phyloP scores from a whole-genome alignment of 2,329 filamentous ascomycete species.

The Dryadomyces sulphureus region DNA sequence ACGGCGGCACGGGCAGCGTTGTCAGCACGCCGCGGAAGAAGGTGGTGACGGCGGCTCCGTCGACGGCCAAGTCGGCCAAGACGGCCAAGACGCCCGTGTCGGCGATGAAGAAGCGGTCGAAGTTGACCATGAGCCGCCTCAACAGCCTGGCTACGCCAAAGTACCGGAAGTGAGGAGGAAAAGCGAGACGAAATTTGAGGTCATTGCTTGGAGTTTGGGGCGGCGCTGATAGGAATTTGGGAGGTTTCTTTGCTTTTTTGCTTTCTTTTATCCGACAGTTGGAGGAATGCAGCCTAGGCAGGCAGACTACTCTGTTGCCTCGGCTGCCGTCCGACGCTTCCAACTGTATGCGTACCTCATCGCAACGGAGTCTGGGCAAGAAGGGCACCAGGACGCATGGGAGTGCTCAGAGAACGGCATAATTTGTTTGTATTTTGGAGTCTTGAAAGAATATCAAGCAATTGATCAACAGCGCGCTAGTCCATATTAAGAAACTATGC shows the following conservation, averaged over 20 bases:
- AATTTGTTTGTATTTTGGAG: background rate
- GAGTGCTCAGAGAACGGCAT: background rate
- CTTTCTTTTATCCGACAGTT: background rate
- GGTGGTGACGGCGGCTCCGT: background rate
- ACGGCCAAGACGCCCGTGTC: slow-evolving; percentile 24
- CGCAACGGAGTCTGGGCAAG: background rate
- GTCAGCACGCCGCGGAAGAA: slow-evolving; percentile 6
- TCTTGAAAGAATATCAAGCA: background rate
- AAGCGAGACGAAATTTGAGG: background rate
- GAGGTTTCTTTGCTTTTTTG: background rate
- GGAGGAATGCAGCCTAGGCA: background rate
- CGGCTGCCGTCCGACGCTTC: background rate
- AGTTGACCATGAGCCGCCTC: slow-evolving; percentile 42
- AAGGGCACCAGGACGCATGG: background rate
- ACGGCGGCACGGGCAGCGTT: slow-evolving; percentile 1
- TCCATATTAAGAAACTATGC: too few species aligned
- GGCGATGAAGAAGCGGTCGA: slow-evolving; percentile 35
- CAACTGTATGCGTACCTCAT: background rate
- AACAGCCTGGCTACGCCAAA: slow-evolving; percentile 49
- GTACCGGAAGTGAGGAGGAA: slow-evolving; percentile 23
- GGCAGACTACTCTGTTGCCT: too few species aligned
- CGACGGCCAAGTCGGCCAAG: background rate
- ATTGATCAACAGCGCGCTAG: background rate
- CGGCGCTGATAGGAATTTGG: background rate
- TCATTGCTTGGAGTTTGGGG: background rate